These are phyloP conservation scores for Tetracladium marchalianum DNA, from an alignment of 495 filamentous ascomycete genomes.

Conservation along the genomic window DNA sequence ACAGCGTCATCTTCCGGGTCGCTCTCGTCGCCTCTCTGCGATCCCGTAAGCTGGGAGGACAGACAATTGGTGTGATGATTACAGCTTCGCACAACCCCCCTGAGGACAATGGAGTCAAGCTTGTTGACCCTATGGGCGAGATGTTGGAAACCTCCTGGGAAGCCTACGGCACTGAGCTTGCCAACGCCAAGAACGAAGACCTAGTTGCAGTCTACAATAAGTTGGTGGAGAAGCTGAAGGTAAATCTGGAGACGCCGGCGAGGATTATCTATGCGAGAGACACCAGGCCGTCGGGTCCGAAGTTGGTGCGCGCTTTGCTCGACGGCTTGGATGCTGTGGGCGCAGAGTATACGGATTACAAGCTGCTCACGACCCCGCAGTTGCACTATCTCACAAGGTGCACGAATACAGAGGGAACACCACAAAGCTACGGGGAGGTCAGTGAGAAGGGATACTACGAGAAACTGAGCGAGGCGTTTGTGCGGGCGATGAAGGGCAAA, in stretches of 20 bases:
- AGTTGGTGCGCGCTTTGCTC: constrained; percentile 63
- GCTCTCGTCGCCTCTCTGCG: constrained; percentile 85
- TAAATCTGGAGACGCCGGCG: constrained; percentile 58
- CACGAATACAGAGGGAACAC: constrained; percentile 78
- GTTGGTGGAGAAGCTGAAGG: constrained; percentile 60
- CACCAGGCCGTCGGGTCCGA: constrained; percentile 83
- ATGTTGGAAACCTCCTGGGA: constrained; percentile 98
- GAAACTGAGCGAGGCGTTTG: constrained; percentile 76
- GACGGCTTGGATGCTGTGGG: constrained; percentile 68
- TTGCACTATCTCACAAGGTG: constrained; percentile 94
- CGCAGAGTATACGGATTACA: constrained; percentile 67
- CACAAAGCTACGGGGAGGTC: constrained; percentile 74
- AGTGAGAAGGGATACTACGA: constrained; percentile 90
- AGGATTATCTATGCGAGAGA: constrained; percentile 86
- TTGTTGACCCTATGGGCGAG: constrained; percentile 95
- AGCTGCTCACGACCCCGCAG: constrained; percentile 87
- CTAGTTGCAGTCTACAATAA: constrained; percentile 66
- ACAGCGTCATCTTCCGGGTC: constrained; percentile 84
- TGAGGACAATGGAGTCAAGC: constrained; percentile 94
- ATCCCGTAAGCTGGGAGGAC: constrained; percentile 76
- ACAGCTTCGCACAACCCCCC: constrained; percentile 97
- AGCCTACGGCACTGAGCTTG: constrained; percentile 70
- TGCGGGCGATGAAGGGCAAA: constrained; percentile 64
- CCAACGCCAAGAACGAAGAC: constrained; percentile 70
- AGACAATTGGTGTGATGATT: constrained; percentile 96